phyloP scores from a whole-genome alignment of 1,284 basidiomycete species.

The Limonomyces culmigenus region DNA sequence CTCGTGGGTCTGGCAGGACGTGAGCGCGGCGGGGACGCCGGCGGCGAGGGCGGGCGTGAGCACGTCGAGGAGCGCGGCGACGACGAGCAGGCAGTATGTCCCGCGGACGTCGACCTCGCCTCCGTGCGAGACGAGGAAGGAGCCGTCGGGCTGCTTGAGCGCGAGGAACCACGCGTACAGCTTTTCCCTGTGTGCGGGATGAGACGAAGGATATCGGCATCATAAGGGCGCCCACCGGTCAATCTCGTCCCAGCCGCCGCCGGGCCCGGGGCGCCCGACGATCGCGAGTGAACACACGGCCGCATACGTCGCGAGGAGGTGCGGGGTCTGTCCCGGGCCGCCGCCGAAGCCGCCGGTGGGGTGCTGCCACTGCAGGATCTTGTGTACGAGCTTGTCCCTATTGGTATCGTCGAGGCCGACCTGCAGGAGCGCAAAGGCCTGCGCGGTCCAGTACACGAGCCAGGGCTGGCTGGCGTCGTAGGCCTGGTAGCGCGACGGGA shows the following conservation, averaged over 20 bases:
- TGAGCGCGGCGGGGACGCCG: conserved; percentile 47
- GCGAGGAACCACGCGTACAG: conserved; percentile 87
- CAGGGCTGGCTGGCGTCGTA: conserved; percentile 89
- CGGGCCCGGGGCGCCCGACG: conserved; percentile 55
- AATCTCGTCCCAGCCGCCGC: conserved; percentile 73
- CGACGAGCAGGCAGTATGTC: conserved; percentile 59
- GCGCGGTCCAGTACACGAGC: conserved; percentile 84
- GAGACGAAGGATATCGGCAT: not conserved
- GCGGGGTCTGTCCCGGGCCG: conserved; percentile 77
- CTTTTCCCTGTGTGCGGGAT: conserved; percentile 29
- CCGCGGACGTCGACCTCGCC: conserved; percentile 90
- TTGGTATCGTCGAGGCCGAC: conserved; percentile 43
- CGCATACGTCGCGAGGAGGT: conserved; percentile 86
- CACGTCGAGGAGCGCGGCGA: conserved; percentile 61
- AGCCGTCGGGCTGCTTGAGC: conserved; percentile 87
- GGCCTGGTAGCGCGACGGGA: conserved; percentile 58
- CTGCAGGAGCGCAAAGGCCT: conserved; percentile 64
- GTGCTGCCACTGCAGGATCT: conserved; percentile 63
- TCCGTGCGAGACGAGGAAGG: conserved; percentile 77
- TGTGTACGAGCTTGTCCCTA: conserved; percentile 55
- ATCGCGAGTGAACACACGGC: conserved; percentile 75
- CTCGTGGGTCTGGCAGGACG: conserved; percentile 93
- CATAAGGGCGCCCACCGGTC: conserved; percentile 33
- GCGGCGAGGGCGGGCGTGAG: conserved; percentile 76
- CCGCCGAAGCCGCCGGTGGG: conserved; percentile 83